Percentiles rank a stretch among this genome's conserved stretches.
These are phyloP conservation scores for Scopulariopsis brevicaulis DNA, from an alignment of 2,329 filamentous ascomycete genomes.

Conservation along the genomic window DNA sequence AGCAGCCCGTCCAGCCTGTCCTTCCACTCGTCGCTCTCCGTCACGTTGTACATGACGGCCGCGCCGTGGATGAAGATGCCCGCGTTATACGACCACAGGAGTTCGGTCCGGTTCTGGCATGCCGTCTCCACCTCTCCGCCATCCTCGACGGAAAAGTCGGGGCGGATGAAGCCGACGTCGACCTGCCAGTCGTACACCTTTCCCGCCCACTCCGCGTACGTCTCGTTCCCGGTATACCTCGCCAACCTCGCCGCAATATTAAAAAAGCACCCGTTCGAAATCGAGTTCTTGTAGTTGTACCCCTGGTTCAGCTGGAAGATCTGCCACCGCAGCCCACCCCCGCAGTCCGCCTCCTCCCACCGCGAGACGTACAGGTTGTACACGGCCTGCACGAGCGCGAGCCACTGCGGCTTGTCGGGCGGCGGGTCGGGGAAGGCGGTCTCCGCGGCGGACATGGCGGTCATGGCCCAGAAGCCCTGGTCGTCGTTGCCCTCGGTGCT, in stretches of 20 bases:
- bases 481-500: conserved; percentile 58
- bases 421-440: conserved; percentile 61
- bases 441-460: conserved; percentile 69
- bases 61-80: conserved; percentile 53
- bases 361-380: conserved; percentile 67
- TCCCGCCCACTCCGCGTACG: conserved; percentile 67
- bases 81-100: conserved; percentile 54
- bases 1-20: conserved; percentile 47
- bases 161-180: conserved; percentile 42
- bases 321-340: conserved; percentile 76
- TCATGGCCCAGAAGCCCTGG: conserved; percentile 78
- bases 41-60: conserved; percentile 52
- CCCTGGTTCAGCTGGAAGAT: conserved; percentile 70
- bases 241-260: conserved; percentile 61
- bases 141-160: conserved; percentile 43
- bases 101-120: conserved; percentile 40
- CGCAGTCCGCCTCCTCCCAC: conserved; percentile 56
- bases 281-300: conserved; percentile 56
- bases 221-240: conserved; percentile 67
- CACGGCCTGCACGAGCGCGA: conserved; percentile 66
- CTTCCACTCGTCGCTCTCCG: conserved; percentile 42
- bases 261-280: conserved; percentile 60
- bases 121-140: conserved; percentile 24
- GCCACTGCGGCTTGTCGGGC: conserved; percentile 54
- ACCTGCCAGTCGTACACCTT: conserved; percentile 58